Conservation (phyloP, 768 basidiomycete genomes). For the Gelatoporia subvermispora region DNA sequence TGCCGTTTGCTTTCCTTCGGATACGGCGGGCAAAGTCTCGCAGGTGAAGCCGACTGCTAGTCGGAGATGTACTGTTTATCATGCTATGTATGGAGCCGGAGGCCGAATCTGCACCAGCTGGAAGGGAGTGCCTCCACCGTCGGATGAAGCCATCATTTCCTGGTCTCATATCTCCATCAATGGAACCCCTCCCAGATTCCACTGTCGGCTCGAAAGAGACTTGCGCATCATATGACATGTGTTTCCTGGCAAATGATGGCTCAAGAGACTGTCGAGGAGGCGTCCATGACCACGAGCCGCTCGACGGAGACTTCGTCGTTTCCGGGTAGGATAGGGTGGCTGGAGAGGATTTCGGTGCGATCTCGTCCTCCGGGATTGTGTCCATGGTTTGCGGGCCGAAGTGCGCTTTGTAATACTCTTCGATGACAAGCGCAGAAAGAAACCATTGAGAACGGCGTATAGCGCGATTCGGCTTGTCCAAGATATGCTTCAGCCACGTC, state of each 20-base stretch:
- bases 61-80: slow-evolving; percentile 37
- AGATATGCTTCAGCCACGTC: slow-evolving; percentile 66
- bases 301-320: slow-evolving; percentile 16
- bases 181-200: slow-evolving; percentile 42
- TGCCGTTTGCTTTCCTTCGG: slow-evolving; percentile 31
- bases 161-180: slow-evolving; percentile 39
- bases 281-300: slow-evolving; percentile 23
- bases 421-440: slow-evolving; percentile 63
- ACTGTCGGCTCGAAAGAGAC: slow-evolving; percentile 56
- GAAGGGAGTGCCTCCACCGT: slow-evolving; percentile 14
- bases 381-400: slow-evolving; percentile 31
- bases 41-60: slow-evolving; percentile 38
- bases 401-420: slow-evolving; percentile 54
- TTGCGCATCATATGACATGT: slow-evolving; percentile 41
- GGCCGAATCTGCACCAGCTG: slow-evolving; percentile 19
- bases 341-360: slow-evolving; percentile 10
- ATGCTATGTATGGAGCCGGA: slow-evolving; percentile 33
- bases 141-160: slow-evolving; percentile 34
- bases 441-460: slow-evolving; percentile 48
- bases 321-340: slow-evolving; percentile 10
- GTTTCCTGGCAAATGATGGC: slow-evolving; percentile 32
- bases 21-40: slow-evolving; percentile 33
- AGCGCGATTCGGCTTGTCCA: slow-evolving; percentile 40
- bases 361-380: slow-evolving; percentile 41
- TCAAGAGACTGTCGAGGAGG: slow-evolving; percentile 37